Conservation (phyloP, 2,329 filamentous ascomycete species). For the Zymoseptoria crescenta region DNA sequence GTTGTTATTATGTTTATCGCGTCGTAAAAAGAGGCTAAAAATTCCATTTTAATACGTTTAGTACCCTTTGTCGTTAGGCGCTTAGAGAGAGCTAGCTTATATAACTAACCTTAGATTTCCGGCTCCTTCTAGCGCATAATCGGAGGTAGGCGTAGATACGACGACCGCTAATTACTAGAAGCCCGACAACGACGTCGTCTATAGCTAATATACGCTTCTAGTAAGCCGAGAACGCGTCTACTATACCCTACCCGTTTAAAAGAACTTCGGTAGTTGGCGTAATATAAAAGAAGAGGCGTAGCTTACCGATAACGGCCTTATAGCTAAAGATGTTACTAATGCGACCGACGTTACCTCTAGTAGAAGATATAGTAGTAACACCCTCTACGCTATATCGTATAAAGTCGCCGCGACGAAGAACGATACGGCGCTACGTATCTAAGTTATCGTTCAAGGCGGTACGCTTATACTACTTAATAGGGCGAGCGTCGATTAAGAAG, state of each 20-base stretch:
- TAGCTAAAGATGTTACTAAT: not conserved
- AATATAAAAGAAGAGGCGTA: not conserved
- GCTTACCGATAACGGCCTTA: not conserved
- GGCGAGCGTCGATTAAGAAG: not conserved
- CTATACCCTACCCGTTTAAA: not conserved
- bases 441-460: not conserved
- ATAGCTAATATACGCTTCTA: not conserved
- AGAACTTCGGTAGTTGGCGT: not conserved
- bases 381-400: not conserved
- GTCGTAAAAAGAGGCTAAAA: no score
- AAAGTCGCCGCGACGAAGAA: not conserved
- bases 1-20: no score
- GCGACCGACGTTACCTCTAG: not conserved
- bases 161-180: not conserved
- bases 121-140: no score
- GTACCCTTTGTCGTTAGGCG: no score
- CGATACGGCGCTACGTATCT: not conserved
- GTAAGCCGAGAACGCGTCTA: not conserved
- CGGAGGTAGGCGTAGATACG: no score
- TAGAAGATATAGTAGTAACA: not conserved
- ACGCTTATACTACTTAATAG: not conserved
- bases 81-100: no score
- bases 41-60: no score
- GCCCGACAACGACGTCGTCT: not conserved
- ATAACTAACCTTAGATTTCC: no score